Evolutionary conservation across 495 filamentous ascomycete genomes (phyloP).

Genomic region (Hypomontagnella monticulosa): DNA sequence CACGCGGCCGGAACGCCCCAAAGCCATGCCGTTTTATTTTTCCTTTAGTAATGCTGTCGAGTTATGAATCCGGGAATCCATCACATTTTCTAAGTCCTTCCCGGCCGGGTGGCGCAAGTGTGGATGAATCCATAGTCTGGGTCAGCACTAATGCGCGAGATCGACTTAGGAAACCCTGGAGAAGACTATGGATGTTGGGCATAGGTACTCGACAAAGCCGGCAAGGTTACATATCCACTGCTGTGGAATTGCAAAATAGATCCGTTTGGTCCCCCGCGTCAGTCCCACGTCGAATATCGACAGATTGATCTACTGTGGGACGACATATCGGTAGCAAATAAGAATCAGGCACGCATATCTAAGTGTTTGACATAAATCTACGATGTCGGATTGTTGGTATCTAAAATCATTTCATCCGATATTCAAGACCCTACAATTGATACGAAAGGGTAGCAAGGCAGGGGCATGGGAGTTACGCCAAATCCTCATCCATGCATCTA

Average conservation of each 20-base stretch:
- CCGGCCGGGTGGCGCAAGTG: slow-evolving; percentile 21
- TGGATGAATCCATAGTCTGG: slow-evolving; percentile 7
- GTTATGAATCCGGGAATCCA: neutral
- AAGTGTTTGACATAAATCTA: neutral
- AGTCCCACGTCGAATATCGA: neutral
- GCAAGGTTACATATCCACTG: neutral
- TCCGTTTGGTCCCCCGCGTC: slow-evolving; percentile 1
- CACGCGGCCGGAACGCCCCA: neutral
- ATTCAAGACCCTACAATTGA: neutral
- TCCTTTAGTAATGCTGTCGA: slow-evolving; percentile 1
- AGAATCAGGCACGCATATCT: neutral
- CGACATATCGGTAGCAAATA: neutral
- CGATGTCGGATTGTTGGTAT: neutral
- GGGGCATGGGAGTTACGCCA: neutral
- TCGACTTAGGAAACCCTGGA: slow-evolving; percentile 32
- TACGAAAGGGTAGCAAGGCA: too few species aligned
- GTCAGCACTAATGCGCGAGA: slow-evolving; percentile 40
- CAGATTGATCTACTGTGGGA: neutral
- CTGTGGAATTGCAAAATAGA: slow-evolving; percentile 14
- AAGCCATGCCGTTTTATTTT: neutral
- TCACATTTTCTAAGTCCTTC: neutral
- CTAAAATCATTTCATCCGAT: neutral
- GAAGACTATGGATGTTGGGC: neutral
- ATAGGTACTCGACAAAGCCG: neutral
- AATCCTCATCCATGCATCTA: neutral